Evolutionary conservation across 2,329 filamentous ascomycete genomes (phyloP).

Genomic region (Sclerotinia trifoliorum): DNA sequence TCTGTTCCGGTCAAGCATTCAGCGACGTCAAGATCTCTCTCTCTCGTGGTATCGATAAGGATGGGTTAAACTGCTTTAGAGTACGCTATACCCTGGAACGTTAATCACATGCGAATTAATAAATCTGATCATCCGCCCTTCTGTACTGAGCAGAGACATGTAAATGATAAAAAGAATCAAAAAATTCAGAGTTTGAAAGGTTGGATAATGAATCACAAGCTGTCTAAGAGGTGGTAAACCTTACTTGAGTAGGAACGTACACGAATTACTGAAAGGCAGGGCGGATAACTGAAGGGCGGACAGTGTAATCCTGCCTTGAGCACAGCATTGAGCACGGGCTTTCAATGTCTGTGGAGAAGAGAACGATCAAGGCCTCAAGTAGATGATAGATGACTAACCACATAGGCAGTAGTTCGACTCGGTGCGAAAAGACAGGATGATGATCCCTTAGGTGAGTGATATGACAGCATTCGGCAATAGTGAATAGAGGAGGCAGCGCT

Average conservation of each 20-base stretch:
- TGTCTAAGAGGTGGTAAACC: background rate
- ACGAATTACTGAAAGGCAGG: too few relatives aligned
- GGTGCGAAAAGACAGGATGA: background rate
- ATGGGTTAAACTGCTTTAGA: slow-evolving; percentile 2
- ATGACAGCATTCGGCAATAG: background rate
- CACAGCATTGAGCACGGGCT: background rate
- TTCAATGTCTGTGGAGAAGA: background rate
- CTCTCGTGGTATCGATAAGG: slow-evolving; percentile 21
- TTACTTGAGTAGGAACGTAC: too few relatives aligned
- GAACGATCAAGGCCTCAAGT: background rate
- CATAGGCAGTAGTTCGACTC: background rate
- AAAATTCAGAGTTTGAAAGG: background rate
- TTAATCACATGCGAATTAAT: slow-evolving; percentile 10
- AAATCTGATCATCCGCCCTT: slow-evolving; percentile 5
- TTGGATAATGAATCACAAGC: background rate
- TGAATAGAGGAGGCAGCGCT: too few relatives aligned
- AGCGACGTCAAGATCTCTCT: slow-evolving; percentile 1
- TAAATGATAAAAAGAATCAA: background rate
- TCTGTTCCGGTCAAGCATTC: background rate
- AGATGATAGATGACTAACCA: background rate
- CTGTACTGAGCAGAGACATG: background rate
- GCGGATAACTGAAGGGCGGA: too few relatives aligned
- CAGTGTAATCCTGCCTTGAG: too few relatives aligned
- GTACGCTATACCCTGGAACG: slow-evolving; percentile 6
- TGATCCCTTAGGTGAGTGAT: background rate